These are phyloP conservation scores for Suillus subalutaceus DNA, from an alignment of 768 basidiomycete species.

Conservation along the genomic window DNA sequence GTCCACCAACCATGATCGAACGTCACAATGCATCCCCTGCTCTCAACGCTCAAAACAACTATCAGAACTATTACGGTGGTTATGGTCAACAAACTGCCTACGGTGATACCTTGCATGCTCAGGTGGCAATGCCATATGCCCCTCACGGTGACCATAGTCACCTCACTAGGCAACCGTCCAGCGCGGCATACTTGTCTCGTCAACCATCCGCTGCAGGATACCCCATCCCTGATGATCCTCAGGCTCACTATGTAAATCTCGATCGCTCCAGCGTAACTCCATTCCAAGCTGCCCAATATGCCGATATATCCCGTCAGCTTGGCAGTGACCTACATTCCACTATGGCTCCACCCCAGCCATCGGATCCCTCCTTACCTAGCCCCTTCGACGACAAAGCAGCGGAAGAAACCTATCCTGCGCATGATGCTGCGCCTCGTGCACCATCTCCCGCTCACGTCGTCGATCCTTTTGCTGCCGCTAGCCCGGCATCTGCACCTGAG, in stretches of 20 bases:
- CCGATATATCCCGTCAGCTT: constrained; percentile 64
- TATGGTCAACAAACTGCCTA: constrained; percentile 27
- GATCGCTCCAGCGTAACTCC: constrained; percentile 71
- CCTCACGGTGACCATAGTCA: constrained; percentile 32
- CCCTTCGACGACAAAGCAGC: constrained; percentile 30
- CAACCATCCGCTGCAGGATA: constrained; percentile 20
- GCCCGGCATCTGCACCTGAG: constrained; percentile 17
- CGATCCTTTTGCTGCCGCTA: constrained; percentile 12
- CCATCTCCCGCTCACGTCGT: constrained; percentile 36
- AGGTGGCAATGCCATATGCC: constrained; percentile 22
- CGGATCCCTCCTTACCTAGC: constrained; percentile 28
- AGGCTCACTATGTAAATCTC: constrained; percentile 63
- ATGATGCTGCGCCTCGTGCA: constrained; percentile 22
- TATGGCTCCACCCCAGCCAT: constrained; percentile 23
- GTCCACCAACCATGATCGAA: constrained; percentile 70
- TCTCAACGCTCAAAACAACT: constrained; percentile 22
- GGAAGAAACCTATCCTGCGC: not conserved
- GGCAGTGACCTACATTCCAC: constrained; percentile 34
- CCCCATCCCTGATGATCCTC: constrained; percentile 21
- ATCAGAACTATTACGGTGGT: constrained; percentile 31
- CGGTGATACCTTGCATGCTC: constrained; percentile 22
- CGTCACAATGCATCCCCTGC: constrained; percentile 40
- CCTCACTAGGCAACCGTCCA: constrained; percentile 26
- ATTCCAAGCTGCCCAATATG: constrained; percentile 76
- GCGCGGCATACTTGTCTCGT: constrained; percentile 23